Conservation (phyloP, 495 filamentous ascomycete genomes). For the Podospora tetraspora region DNA sequence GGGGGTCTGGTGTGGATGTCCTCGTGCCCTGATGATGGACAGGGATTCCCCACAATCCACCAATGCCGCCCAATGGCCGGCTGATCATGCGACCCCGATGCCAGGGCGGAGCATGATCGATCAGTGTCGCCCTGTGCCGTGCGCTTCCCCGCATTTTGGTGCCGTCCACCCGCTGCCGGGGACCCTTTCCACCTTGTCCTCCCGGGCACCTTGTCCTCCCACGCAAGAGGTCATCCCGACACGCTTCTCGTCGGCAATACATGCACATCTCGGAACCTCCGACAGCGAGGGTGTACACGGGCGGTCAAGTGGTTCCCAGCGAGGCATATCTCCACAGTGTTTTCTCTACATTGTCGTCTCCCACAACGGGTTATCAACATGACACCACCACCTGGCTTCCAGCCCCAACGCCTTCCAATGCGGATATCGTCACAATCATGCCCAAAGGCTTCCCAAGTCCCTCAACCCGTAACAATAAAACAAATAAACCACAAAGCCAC, state of each 20-base stretch:
- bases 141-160: background rate
- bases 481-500: background rate
- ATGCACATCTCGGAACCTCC: no score
- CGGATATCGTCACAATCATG: background rate
- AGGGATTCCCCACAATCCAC: constrained; percentile 20
- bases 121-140: background rate
- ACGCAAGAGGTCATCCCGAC: background rate
- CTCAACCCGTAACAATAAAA: background rate
- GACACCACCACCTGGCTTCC: background rate
- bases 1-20: background rate
- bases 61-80: constrained; percentile 11
- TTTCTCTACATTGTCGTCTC: background rate
- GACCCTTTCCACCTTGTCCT: background rate
- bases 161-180: background rate
- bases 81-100: constrained; percentile 16
- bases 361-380: background rate
- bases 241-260: background rate
- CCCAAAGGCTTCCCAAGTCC: background rate
- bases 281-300: background rate
- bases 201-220: background rate
- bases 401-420: background rate
- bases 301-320: background rate
- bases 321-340: background rate
- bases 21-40: constrained; percentile 1
- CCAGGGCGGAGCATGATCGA: constrained; percentile 6